Conservation (phyloP, 331 rosid genomes). For the Quercus lobata region DNA sequence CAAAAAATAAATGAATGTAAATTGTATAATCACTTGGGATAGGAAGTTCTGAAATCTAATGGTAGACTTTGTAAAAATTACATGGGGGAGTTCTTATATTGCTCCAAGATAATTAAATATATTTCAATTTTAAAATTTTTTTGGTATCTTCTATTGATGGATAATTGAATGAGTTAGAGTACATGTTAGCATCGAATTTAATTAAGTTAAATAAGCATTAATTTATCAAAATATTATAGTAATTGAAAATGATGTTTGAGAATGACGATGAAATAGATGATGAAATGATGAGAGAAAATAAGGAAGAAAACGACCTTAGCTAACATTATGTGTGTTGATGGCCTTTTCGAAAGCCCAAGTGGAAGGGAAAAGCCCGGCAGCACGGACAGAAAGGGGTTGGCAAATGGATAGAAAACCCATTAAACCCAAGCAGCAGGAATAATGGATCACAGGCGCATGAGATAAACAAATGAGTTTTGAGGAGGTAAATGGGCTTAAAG, state of each 20-base stretch:
- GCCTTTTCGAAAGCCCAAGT: too few relatives aligned
- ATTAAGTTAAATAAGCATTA: neutral
- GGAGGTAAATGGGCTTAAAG: too few relatives aligned
- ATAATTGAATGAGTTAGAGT: neutral
- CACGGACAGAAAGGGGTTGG: too few relatives aligned
- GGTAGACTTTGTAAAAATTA: neutral
- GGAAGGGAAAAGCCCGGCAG: too few relatives aligned
- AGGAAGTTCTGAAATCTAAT: neutral
- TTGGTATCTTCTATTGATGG: neutral
- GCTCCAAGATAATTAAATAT: neutral
- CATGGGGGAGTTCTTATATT: neutral
- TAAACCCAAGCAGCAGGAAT: too few relatives aligned
- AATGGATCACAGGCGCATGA: too few relatives aligned
- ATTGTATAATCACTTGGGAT: neutral
- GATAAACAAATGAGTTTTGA: too few relatives aligned
- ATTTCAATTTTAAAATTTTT: neutral
- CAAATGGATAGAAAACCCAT: too few relatives aligned
- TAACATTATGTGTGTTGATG: neutral
- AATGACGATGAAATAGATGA: conserved; percentile 18
- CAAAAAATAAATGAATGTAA: too few relatives aligned
- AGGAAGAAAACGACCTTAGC: conserved; percentile 8
- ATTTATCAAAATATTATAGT: neutral
- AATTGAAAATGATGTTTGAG: conserved; percentile 6
- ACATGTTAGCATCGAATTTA: neutral
- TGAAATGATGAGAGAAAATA: neutral